phyloP scores from a whole-genome alignment of 2,329 filamentous ascomycete genomes.

The Fusarium citri region DNA sequence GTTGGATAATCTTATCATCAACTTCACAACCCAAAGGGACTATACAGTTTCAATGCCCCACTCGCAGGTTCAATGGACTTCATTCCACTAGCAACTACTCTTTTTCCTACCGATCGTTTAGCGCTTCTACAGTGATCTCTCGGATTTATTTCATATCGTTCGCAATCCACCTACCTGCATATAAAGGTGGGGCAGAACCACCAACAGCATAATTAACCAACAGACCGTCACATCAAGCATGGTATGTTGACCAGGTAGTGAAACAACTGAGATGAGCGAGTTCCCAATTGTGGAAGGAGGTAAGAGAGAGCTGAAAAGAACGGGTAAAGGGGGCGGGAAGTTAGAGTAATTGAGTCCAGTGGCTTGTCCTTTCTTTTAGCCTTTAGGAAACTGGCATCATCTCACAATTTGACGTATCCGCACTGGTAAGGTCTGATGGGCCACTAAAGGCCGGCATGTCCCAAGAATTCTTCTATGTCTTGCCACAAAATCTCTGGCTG shows the following conservation, averaged over 20 bases:
- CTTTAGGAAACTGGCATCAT: fast-evolving
- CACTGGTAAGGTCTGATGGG: fast-evolving
- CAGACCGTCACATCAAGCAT: neutral
- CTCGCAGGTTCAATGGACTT: fast-evolving
- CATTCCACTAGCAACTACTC: neutral
- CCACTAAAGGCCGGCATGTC: fast-evolving
- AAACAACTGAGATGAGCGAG: fast-evolving
- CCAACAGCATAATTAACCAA: neutral
- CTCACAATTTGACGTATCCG: fast-evolving
- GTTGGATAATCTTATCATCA: neutral
- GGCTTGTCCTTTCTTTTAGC: neutral
- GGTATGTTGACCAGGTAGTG: fast-evolving
- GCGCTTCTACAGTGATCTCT: no score
- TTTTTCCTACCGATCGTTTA: no score
- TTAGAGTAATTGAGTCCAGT: fast-evolving
- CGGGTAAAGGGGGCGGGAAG: fast-evolving
- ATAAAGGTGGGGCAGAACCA: neutral
- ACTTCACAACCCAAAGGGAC: no score
- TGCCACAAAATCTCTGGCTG: no score
- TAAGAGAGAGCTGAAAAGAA: neutral
- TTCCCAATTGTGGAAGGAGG: fast-evolving
- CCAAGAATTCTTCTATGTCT: no score
- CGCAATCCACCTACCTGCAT: neutral
- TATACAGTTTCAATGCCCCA: fast-evolving
- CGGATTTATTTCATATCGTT: neutral